Conservation (phyloP, 371 early-diverging fungal species). For the Chytridium lagenaria region DNA sequence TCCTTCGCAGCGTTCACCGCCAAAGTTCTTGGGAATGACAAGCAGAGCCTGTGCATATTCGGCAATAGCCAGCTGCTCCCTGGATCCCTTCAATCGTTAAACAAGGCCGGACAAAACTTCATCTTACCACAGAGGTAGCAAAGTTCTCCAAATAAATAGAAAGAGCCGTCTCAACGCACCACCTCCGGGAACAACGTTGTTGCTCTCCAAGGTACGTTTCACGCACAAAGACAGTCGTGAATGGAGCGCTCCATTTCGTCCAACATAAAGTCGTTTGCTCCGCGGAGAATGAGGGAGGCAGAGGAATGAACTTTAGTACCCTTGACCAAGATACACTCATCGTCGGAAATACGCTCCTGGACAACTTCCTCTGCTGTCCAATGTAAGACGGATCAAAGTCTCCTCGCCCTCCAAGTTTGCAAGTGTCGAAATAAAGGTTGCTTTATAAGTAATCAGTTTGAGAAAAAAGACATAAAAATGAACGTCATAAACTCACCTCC, state of each 20-base stretch:
- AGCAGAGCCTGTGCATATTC: slow-evolving; percentile 98
- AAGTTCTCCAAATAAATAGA: slow-evolving; percentile 98
- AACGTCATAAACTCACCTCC: slow-evolving; percentile 73
- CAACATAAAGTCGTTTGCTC: slow-evolving; percentile 98
- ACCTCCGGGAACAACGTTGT: slow-evolving; percentile 98
- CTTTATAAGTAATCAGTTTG: slow-evolving; percentile 48
- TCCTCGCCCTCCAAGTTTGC: slow-evolving; percentile 98
- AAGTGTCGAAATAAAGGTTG: slow-evolving; percentile 94
- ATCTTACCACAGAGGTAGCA: slow-evolving; percentile 81
- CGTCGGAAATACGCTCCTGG: slow-evolving; percentile 97
- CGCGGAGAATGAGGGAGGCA: slow-evolving; percentile 95
- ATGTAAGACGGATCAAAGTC: slow-evolving; percentile 90
- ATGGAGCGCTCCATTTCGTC: slow-evolving; percentile 99
- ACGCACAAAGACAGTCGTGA: slow-evolving; percentile 98
- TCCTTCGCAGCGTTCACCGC: slow-evolving; percentile 99
- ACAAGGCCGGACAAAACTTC: slow-evolving; percentile 1
- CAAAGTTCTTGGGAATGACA: slow-evolving; percentile 97
- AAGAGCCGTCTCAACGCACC: slow-evolving; percentile 99
- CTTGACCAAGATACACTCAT: slow-evolving; percentile 97
- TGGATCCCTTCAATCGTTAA: slow-evolving; percentile 61
- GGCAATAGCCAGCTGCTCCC: slow-evolving; percentile 98
- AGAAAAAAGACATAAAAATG: neutral
- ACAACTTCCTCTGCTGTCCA: slow-evolving; percentile 97
- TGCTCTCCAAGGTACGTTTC: slow-evolving; percentile 98
- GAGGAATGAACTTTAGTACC: slow-evolving; percentile 93